Percentiles rank a stretch among this genome's conserved stretches.
phyloP scores from a whole-genome alignment of 169 alveolate species.

The Plasmodium fragile region DNA sequence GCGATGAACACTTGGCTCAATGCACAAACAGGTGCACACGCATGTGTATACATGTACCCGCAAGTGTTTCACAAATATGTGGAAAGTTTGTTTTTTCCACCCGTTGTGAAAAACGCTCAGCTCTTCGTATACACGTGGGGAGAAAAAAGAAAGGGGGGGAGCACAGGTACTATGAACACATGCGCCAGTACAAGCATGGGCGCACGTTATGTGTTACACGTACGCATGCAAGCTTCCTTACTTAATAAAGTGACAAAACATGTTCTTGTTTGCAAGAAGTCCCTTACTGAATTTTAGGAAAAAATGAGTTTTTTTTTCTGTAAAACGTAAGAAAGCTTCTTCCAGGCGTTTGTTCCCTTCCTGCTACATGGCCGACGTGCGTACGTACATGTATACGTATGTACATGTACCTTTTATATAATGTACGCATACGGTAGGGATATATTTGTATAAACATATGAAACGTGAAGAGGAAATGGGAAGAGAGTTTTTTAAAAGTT shows the following conservation, averaged over 20 bases:
- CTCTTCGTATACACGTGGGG: not conserved
- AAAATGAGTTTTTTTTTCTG: not conserved
- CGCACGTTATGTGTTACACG: not conserved
- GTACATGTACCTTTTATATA: not conserved
- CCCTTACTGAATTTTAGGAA: not conserved
- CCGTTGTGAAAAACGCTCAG: not conserved
- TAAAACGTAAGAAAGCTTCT: not conserved
- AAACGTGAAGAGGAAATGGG: not conserved
- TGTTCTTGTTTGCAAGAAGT: not conserved
- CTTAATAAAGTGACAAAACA: not conserved
- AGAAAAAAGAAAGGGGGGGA: not conserved
- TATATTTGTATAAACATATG: not conserved
- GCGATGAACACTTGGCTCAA: not conserved
- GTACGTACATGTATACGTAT: constrained; percentile 11
- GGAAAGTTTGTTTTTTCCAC: not conserved
- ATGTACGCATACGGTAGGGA: not conserved
- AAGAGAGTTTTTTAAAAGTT: not conserved
- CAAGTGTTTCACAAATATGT: not conserved
- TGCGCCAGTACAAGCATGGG: not conserved
- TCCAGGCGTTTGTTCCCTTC: not conserved
- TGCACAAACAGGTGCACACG: not conserved
- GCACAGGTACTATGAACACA: not conserved
- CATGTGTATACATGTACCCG: not conserved
- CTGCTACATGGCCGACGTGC: not conserved
- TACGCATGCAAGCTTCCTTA: not conserved